phyloP scores from a whole-genome alignment of 148 eudicot species.

The Vaccinium macrocarpon region DNA sequence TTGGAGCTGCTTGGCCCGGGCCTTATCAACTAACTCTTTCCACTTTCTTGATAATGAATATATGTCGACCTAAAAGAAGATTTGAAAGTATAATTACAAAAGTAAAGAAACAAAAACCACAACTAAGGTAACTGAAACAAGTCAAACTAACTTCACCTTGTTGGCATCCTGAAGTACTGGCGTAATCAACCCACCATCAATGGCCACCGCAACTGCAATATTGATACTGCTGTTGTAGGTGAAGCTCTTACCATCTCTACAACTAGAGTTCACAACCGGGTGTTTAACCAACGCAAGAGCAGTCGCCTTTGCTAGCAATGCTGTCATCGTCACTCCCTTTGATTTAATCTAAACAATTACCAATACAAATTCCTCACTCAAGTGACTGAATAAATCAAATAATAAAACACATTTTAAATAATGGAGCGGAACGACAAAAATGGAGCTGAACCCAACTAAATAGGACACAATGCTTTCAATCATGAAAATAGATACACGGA shows the following conservation, averaged over 20 bases:
- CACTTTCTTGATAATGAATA: constrained; percentile 83
- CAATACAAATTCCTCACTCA: constrained; percentile 13
- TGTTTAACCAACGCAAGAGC: constrained; percentile 87
- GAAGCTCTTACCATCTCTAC: constrained; percentile 98
- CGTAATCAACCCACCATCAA: constrained; percentile 86
- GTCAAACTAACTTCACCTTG: constrained; percentile 43
- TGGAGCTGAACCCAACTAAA: not conserved
- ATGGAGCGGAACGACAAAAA: not conserved
- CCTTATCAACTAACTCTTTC: constrained; percentile 98
- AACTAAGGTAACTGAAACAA: not conserved
- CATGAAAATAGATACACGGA: not conserved
- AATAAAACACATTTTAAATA: not conserved
- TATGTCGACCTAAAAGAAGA: constrained; percentile 54
- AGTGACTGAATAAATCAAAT: not conserved
- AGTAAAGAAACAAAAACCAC: not conserved
- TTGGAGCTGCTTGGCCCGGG: constrained; percentile 83
- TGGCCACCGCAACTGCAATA: constrained; percentile 93
- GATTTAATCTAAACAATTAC: constrained; percentile 58
- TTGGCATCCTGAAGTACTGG: constrained; percentile 94
- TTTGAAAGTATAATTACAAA: not conserved
- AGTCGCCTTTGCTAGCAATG: constrained; percentile 89
- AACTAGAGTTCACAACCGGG: constrained; percentile 89
- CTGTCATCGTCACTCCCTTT: constrained; percentile 97
- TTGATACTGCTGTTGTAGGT: constrained; percentile 86
- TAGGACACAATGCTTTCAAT: not conserved